Evolutionary conservation across 176 grass and related monocot species (phyloP).

Genomic region (Elaeis guineensis): DNA sequence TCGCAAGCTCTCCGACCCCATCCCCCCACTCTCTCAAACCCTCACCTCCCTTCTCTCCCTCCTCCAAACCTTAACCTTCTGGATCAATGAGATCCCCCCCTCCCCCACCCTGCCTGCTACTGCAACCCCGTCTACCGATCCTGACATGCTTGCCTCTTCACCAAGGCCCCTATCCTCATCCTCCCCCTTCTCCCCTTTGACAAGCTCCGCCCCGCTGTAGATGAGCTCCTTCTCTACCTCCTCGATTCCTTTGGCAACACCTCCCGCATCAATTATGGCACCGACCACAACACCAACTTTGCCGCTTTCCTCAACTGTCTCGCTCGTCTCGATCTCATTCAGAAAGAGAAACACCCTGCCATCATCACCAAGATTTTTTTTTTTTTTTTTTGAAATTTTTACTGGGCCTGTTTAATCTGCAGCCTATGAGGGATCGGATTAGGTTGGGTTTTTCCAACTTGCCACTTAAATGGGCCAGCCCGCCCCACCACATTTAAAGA

Average conservation of each 20-base stretch:
- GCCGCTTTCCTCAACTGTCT: constrained; percentile 87
- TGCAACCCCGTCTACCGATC: constrained; percentile 76
- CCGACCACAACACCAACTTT: constrained; percentile 78
- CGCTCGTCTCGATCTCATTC: constrained; percentile 52
- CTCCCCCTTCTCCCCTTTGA: constrained; percentile 24
- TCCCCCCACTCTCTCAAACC: constrained; percentile 36
- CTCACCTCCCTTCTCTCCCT: constrained; percentile 49
- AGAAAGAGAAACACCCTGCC: constrained; percentile 55
- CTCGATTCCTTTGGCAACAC: constrained; percentile 94
- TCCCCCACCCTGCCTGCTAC: constrained; percentile 61
- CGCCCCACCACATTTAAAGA: no score
- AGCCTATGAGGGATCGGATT: no score
- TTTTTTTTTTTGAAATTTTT: no score
- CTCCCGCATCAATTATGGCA: constrained; percentile 69
- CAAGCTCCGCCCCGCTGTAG: constrained; percentile 34
- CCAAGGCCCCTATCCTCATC: constrained; percentile 33
- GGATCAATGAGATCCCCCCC: constrained; percentile 55
- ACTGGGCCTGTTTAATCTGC: no score
- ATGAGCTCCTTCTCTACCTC: constrained; percentile 74
- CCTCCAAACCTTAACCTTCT: constrained; percentile 32
- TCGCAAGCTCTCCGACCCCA: constrained; percentile 67
- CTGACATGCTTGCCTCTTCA: constrained; percentile 59
- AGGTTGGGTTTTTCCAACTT: no score
- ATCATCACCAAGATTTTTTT: no score
- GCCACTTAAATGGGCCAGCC: no score